Evolutionary conservation across 257 asterid species (phyloP), one percentile per base, ranked within the genome.

Genomic region (Cinchona pubescens): DNA sequence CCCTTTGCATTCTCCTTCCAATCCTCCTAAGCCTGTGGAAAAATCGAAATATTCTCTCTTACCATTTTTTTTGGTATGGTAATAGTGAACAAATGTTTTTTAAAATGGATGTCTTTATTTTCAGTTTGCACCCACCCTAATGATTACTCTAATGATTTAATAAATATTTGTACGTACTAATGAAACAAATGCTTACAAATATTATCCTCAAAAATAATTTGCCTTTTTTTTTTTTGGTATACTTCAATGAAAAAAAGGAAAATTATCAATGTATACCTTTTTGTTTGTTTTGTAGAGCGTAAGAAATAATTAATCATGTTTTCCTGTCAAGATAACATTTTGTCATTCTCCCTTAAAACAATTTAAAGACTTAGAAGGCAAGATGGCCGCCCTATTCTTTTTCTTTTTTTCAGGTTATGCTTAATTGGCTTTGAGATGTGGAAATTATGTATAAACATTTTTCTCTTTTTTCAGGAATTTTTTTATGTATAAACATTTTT

Each of bases 11-110:
- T n/a, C 66, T 61, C 43, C 74, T 78, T 49, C 77, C 60, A 29
- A 38, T 10, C 56, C 71, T 79, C 82, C 85, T 48, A 48, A 46
- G 70, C 64, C 76, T 48, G 19, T 75, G 86, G 86, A 71, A 76
- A 69, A 75, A 75, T 79, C 74, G 71, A 85, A 58, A 64, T 66
- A 67, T 58, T 25, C 40, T 38, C 67, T 58, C 10, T 25, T 58
- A 29, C 53, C 27, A 40, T 13, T 69, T 66, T 45, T 55, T 48
- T 69, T 19, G 29, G 51, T 45, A 19, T 16, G 19, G 40, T 13
- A 25, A 30, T 25, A 58, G 3, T 9, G 4, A 25, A 27, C 25
- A 11, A 10, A 51, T 51, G 9, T 12, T 8, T 56, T 11, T 58
- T 25, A 25, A 25, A 25, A 16, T 9, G 9, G 10, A 25, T 27